Evolutionary conservation across 176 grass and related monocot species (phyloP), one percentile per base, ranked within the genome.

Genomic region (Oryza longistaminata): DNA sequence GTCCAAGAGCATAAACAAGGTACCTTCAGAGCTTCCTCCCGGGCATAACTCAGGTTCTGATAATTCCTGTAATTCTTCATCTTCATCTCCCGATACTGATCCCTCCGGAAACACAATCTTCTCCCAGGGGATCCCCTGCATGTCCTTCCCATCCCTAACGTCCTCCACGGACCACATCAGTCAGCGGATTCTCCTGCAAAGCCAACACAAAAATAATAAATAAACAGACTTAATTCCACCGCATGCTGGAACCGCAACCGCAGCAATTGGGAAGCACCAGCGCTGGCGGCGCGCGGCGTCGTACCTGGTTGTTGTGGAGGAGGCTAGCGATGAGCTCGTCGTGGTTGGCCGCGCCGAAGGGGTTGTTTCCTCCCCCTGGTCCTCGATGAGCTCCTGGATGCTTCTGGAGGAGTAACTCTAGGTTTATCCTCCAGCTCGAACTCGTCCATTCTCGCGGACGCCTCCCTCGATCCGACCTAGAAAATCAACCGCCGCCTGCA

Each of bases 81-180:
- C 79, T 91, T 95, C 48, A 88, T 88, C 44, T 90, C 82, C 53
- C 93, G 82, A 82, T 92, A 95, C 66, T 90, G 69, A 35, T 88
- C 85, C 67, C 90, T 90, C 11, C 75, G 37, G 74, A 88, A 85
- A 4, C n/a, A 83, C 26, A 79, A 95, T 90, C 65, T 87, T 88
- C 2, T 95, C 88, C 93, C 93, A 95, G 3, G 87, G 85, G 34
- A 95, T 92, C 60, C 93, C 93, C 65, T 95, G 93, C 64, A 95
- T 70, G 80, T 95, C 93, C 79, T 86, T 87, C 69, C 89, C 89
- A 9, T 37, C 65, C 5, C 64, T 81, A 0, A 90, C 69, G 64
- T 90, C 89, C 6, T 65, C 75, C 16, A 68, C 49, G 19, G 89
- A 84, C 15, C n/a, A 90, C 89, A 62, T 90, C 89, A 17, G 75